A percentile compares a stretch with the other conserved stretches of the same genome.
These are phyloP conservation scores for Sedum album DNA, from an alignment of 164 flowering plant species.

Conservation along the genomic window DNA sequence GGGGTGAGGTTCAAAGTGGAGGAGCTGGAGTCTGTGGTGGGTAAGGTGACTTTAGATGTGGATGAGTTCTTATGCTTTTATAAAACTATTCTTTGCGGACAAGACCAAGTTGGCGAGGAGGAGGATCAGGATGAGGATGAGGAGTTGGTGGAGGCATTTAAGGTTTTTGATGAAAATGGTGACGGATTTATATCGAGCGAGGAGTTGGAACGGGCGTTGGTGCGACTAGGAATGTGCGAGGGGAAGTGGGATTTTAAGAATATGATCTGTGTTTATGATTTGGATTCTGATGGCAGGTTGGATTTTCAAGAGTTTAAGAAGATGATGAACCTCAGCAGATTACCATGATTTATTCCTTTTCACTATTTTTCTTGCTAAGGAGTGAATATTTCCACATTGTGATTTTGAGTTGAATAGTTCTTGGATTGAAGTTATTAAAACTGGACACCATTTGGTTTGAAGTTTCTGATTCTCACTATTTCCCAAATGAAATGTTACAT, in stretches of 20 bases:
- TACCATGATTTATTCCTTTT: not conserved
- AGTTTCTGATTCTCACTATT: too few relatives aligned
- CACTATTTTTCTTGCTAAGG: not conserved
- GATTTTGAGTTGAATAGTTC: too few relatives aligned
- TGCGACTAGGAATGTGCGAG: not conserved
- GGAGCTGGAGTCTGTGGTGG: not conserved
- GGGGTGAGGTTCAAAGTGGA: not conserved
- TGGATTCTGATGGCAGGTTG: constrained; percentile 7
- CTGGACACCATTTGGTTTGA: too few relatives aligned
- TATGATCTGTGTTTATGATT: constrained; percentile 2
- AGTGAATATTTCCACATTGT: not conserved
- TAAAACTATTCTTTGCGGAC: not conserved
- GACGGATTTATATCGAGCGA: constrained; percentile 4
- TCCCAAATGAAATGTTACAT: too few relatives aligned
- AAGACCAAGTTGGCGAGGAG: not conserved
- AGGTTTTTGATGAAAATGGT: not conserved
- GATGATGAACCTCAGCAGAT: not conserved
- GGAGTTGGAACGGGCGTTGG: not conserved
- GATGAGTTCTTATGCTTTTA: constrained; percentile 1
- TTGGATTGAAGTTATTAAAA: too few relatives aligned
- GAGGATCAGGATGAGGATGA: not conserved
- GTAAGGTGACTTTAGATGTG: not conserved
- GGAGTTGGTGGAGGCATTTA: not conserved
- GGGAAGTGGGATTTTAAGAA: not conserved
- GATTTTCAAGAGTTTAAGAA: not conserved